These are phyloP conservation scores for Pyrrhoderma noxium DNA, from an alignment of 1,284 basidiomycete species.

Conservation along the genomic window DNA sequence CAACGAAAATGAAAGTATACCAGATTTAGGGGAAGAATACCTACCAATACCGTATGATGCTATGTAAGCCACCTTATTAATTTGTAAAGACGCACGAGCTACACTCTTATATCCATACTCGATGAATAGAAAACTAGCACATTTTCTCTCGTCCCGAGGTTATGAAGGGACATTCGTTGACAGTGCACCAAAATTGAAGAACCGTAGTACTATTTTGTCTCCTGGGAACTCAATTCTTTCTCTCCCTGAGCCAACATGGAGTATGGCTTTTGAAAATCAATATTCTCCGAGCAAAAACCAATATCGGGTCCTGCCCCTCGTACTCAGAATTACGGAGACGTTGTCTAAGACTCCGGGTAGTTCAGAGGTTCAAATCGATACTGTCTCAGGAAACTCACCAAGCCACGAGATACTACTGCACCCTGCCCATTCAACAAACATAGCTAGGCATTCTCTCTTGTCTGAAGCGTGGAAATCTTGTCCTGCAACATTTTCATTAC, in stretches of 20 bases:
- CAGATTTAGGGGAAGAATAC: slow-evolving; percentile 12
- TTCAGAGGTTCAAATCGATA: too few species aligned
- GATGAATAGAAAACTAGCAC: slow-evolving; percentile 3
- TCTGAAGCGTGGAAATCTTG: not conserved
- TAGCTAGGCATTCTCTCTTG: slow-evolving; percentile 2
- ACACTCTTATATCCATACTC: too few species aligned
- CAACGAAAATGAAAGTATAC: slow-evolving; percentile 4
- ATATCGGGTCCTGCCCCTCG: slow-evolving; percentile 7
- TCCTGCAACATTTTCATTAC: not conserved
- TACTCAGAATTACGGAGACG: slow-evolving; percentile 1
- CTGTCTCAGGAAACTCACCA: not conserved
- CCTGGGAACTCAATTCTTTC: not conserved
- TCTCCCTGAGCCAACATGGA: slow-evolving; percentile 9
- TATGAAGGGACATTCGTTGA: slow-evolving; percentile 16
- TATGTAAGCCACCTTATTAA: slow-evolving; percentile 6
- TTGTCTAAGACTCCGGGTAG: too few species aligned
- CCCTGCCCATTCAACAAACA: slow-evolving; percentile 11
- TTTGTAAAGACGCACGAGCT: too few species aligned
- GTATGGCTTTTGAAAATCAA: not conserved
- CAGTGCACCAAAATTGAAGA: not conserved
- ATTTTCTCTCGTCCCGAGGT: slow-evolving; percentile 6
- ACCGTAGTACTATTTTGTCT: too few species aligned
- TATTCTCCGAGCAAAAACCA: not conserved
- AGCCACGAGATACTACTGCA: slow-evolving; percentile 5
- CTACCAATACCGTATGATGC: slow-evolving; percentile 17